phyloP scores from a whole-genome alignment of 192 early-diverging fungal species.

The Backusella sp. region DNA sequence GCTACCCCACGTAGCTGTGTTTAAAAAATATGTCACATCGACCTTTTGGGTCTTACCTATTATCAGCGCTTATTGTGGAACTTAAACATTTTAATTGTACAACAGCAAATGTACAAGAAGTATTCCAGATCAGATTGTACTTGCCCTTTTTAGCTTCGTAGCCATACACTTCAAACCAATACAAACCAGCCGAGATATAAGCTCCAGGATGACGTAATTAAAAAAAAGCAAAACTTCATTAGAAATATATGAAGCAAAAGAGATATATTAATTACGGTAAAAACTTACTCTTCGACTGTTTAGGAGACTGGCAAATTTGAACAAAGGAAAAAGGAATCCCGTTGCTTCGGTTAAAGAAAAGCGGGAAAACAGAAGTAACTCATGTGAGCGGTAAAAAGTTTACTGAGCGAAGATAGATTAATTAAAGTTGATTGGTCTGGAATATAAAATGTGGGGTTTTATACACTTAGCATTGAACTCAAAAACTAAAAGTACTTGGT shows the following conservation, averaged over 20 bases:
- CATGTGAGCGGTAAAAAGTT: slow-evolving; percentile 10
- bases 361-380: slow-evolving; percentile 7
- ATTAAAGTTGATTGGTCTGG: slow-evolving; percentile 7
- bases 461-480: not conserved
- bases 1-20: not conserved
- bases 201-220: not conserved
- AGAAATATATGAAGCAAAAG: not conserved
- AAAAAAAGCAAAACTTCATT: not conserved
- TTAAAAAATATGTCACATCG: not conserved
- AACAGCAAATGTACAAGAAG: not conserved
- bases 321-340: not conserved
- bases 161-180: not conserved
- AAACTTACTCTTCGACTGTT: not conserved
- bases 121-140: slow-evolving; percentile 1
- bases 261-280: not conserved
- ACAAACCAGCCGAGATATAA: not conserved
- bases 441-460: slow-evolving; percentile 7
- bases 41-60: not conserved
- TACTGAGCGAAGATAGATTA: slow-evolving; percentile 4
- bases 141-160: slow-evolving; percentile 3
- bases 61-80: not conserved
- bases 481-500: slow-evolving; percentile 4
- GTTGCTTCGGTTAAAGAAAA: slow-evolving; percentile 6
- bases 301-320: not conserved
- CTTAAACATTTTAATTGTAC: not conserved